Evolutionary conservation across 148 eudicot genomes (phyloP).

Genomic region (Bassia scoparia): DNA sequence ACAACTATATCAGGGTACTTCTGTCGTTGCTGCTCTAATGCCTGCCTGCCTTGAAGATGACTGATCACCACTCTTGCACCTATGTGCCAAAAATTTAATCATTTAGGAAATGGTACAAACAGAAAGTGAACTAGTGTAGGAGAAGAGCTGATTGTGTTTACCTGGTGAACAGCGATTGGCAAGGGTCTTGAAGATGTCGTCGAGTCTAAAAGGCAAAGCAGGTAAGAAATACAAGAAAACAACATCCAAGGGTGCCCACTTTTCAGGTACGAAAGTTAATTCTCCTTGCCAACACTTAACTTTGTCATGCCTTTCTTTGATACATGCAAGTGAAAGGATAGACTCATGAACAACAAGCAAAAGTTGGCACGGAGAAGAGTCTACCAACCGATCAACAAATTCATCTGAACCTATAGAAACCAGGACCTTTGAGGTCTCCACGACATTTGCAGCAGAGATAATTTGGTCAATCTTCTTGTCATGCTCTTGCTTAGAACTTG

Average conservation of each 20-base stretch:
- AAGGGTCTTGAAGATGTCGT: slow-evolving; percentile 56
- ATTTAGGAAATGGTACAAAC: neutral
- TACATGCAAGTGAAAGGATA: slow-evolving; percentile 59
- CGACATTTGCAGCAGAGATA: slow-evolving; percentile 57
- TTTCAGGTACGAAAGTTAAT: slow-evolving; percentile 61
- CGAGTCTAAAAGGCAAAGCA: slow-evolving; percentile 67
- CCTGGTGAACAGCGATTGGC: slow-evolving; percentile 68
- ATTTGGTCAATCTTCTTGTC: slow-evolving; percentile 44
- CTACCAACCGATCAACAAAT: slow-evolving; percentile 67
- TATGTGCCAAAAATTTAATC: slow-evolving; percentile 21
- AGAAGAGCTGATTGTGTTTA: slow-evolving; percentile 23
- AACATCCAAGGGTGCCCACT: slow-evolving; percentile 84
- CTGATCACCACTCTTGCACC: slow-evolving; percentile 92
- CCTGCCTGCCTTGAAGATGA: slow-evolving; percentile 67
- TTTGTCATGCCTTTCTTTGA: slow-evolving; percentile 70
- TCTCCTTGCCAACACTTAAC: slow-evolving; percentile 96
- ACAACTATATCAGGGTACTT: slow-evolving; percentile 59
- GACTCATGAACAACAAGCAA: slow-evolving; percentile 84
- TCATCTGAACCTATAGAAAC: slow-evolving; percentile 73
- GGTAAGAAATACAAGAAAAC: slow-evolving; percentile 81
- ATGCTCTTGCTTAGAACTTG: slow-evolving; percentile 42
- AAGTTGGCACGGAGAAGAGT: slow-evolving; percentile 44
- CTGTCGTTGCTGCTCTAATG: slow-evolving; percentile 47
- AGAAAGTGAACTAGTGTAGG: neutral
- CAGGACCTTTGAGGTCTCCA: slow-evolving; percentile 58